Percentiles rank a stretch among this genome's conserved stretches.
Conservation (phyloP, 305 asterid genomes). For the Solanum hybrid region DNA sequence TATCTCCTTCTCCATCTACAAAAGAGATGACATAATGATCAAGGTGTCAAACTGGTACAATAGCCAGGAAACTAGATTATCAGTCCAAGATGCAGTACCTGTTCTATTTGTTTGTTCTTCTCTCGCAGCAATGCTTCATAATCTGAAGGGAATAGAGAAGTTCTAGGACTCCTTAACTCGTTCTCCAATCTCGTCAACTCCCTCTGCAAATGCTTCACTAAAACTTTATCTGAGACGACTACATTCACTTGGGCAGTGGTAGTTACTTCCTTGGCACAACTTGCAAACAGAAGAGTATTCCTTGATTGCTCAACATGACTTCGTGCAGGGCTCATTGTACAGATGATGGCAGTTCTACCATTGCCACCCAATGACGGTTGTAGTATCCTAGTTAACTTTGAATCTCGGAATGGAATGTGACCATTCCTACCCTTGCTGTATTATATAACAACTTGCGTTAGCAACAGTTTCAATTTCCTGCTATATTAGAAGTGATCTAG, state of each 20-base stretch:
- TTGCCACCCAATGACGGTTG: conserved; percentile 89
- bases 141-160: conserved; percentile 31
- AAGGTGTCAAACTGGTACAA: neutral
- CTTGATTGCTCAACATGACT: conserved; percentile 91
- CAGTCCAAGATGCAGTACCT: conserved; percentile 30
- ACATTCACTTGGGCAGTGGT: conserved; percentile 80
- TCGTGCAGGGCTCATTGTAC: conserved; percentile 94
- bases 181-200: conserved; percentile 68
- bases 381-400: conserved; percentile 87
- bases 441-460: conserved; percentile 6
- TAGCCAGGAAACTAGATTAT: neutral
- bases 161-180: conserved; percentile 50
- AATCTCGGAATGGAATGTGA: conserved; percentile 89
- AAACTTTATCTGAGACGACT: conserved; percentile 83
- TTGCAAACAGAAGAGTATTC: conserved; percentile 90
- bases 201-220: conserved; percentile 84
- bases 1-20: conserved; percentile 70
- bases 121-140: conserved; percentile 42
- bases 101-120: conserved; percentile 70
- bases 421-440: conserved; percentile 79
- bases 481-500: neutral
- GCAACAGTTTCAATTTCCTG: neutral
- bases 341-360: conserved; percentile 84
- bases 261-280: conserved; percentile 91
- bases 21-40: neutral